Evolutionary conservation across 306 rosid species (phyloP), one percentile per base, ranked within the genome.

Genomic region (Fragaria iinumae): DNA sequence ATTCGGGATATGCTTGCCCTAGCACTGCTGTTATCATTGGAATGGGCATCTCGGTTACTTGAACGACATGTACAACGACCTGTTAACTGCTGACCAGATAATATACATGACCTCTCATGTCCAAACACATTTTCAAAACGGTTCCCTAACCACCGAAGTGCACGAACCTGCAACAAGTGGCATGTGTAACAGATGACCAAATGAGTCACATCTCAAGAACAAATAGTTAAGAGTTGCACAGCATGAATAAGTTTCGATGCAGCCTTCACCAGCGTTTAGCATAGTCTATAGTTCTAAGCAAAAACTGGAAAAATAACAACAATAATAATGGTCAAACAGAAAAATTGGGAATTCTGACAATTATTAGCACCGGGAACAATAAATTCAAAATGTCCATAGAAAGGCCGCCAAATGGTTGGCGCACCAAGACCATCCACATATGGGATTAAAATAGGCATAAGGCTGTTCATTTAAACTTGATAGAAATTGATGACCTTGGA

Each of bases 1-100:
- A 96, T 96, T 87, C 99, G 87, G 77, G 99, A 96, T 89, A 96
- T 92, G 88, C 97, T 96, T 73, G 98, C 97, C 86, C 99, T 92
- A 79, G 98, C 93, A 83, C 86, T 83, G 23, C 84, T 91, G 77
- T 91, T 96, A 75, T 93, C 96, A 59, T 84, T 89, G 44, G 83
- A 27, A 79, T 85, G 83, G 62, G 85, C 73, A 55, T 87, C 91
- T 80, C 87, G 95, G 72, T 47, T 86, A 79, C 57, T 82, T 60
- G 13, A 48, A 65, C 88, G 90, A 86, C 99, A 95, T 66, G 96
- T 87, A 85, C 98, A 95, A 80, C 86, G 93, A 44, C 98, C 96
- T 9, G 87, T 92, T 86, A 97, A 87, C 77, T 89, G 97, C 82
- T 92, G 99, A 76, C 99, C 99, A 21, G 98, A 92, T 78, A 91